Evolutionary conservation across 2,329 filamentous ascomycete species (phyloP).

Genomic region (Ceratocystis smalleyi): DNA sequence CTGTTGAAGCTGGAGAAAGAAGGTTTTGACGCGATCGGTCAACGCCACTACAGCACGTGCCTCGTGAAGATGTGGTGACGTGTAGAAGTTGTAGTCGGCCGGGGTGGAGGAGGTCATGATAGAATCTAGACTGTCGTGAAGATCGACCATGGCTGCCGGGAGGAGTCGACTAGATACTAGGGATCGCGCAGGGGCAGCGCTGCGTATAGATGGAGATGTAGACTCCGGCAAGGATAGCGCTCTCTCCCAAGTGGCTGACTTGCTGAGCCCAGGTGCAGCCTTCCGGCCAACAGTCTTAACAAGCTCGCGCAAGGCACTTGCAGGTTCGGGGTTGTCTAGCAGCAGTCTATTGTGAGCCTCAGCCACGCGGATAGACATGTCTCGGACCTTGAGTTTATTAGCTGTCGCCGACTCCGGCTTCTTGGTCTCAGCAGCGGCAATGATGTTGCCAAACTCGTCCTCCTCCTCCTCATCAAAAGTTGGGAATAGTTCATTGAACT

Average conservation of each 20-base stretch:
- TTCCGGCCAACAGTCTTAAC: slow-evolving; percentile 30
- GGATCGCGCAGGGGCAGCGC: slow-evolving; percentile 24
- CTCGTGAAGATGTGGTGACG: slow-evolving; percentile 60
- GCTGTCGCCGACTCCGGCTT: slow-evolving; percentile 17
- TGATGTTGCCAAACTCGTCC: slow-evolving; percentile 12
- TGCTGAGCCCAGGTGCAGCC: slow-evolving; percentile 22
- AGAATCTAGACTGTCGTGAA: slow-evolving; percentile 44
- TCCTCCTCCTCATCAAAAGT: slow-evolving; percentile 44
- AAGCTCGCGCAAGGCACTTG: slow-evolving; percentile 30
- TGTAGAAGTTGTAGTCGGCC: slow-evolving; percentile 72
- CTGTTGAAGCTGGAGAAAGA: slow-evolving; percentile 56
- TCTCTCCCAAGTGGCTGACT: slow-evolving; percentile 18
- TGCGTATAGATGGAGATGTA: too few relatives aligned
- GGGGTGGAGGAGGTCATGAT: slow-evolving; percentile 26
- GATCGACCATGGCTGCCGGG: slow-evolving; percentile 46
- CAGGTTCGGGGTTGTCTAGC: slow-evolving; percentile 27
- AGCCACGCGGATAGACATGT: slow-evolving; percentile 45
- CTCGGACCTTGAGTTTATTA: slow-evolving; percentile 31
- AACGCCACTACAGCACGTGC: slow-evolving; percentile 57
- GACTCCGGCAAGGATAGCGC: slow-evolving; percentile 18
- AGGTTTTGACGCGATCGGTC: slow-evolving; percentile 49
- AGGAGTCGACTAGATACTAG: slow-evolving; percentile 36
- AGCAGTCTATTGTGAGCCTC: slow-evolving; percentile 43
- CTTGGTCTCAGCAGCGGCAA: slow-evolving; percentile 1
- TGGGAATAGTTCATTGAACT: slow-evolving; percentile 71